Conservation (phyloP, 495 filamentous ascomycete species). For the Daldinia loculata region DNA sequence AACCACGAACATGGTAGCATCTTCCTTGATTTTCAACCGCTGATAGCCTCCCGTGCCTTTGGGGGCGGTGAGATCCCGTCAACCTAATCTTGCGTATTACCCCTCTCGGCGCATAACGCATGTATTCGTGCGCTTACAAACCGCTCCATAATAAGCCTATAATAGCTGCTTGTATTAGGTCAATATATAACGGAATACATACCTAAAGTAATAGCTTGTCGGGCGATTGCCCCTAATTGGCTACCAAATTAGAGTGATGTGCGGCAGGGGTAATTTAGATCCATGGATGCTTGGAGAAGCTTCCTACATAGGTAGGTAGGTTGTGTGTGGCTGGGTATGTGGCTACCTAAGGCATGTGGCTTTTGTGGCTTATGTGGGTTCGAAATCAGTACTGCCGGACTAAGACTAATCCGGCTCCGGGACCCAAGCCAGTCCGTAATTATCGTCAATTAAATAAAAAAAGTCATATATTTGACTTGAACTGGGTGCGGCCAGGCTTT, state of each 20-base stretch:
- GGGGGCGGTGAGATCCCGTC: neutral
- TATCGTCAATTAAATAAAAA: too few species aligned
- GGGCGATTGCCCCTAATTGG: conserved; percentile 4
- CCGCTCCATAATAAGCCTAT: conserved; percentile 14
- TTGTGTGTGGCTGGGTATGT: too few species aligned
- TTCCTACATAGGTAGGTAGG: neutral
- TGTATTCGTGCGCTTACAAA: conserved; percentile 25
- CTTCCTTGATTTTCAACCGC: neutral
- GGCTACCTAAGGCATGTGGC: too few species aligned
- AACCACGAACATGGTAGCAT: neutral
- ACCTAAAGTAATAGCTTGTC: neutral
- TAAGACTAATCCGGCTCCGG: too few species aligned
- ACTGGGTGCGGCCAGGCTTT: too few species aligned
- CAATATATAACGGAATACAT: neutral
- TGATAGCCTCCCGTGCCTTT: neutral
- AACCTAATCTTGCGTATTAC: neutral
- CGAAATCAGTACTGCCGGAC: too few species aligned
- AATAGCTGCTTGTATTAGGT: neutral
- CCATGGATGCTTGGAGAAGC: conserved; percentile 2
- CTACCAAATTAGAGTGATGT: neutral
- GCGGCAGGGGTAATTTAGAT: conserved; percentile 6
- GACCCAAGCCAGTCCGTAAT: too few species aligned
- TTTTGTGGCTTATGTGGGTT: too few species aligned
- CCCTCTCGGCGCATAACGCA: neutral
- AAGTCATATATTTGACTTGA: too few species aligned